A percentile compares a stretch with the other conserved stretches of the same genome.
Evolutionary conservation across 2,329 filamentous ascomycete genomes (phyloP).

Genomic region (Aspergillus piperis): DNA sequence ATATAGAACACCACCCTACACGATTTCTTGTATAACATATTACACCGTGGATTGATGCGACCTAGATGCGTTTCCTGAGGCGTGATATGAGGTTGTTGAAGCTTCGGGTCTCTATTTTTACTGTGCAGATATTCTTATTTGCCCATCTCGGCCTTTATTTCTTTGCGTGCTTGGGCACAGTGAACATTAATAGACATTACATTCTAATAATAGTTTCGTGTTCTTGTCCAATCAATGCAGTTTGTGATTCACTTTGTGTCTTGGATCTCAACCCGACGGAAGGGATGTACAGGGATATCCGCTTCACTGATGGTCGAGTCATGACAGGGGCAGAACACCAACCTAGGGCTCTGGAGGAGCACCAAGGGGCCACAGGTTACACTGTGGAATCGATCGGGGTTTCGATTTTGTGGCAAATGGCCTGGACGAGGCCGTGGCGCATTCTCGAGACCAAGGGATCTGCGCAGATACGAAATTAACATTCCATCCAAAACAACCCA

Average conservation of each 20-base stretch:
- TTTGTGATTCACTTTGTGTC: not conserved
- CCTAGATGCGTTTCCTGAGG: not conserved
- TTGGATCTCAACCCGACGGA: not conserved
- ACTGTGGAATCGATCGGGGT: not conserved
- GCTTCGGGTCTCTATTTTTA: slow-evolving; percentile 3
- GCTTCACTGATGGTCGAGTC: not conserved
- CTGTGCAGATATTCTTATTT: slow-evolving; percentile 1
- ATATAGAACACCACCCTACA: slow-evolving; percentile 12
- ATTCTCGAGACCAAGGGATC: slow-evolving; percentile 11
- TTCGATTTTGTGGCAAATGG: not conserved
- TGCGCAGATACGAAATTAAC: slow-evolving; percentile 21
- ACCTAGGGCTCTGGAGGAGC: no score
- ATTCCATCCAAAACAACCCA: slow-evolving; percentile 21
- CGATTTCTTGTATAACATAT: slow-evolving; percentile 19
- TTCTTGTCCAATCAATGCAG: not conserved
- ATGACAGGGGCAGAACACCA: not conserved
- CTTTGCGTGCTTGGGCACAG: slow-evolving; percentile 7
- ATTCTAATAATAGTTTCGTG: slow-evolving; percentile 16
- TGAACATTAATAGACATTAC: slow-evolving; percentile 21
- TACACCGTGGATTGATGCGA: slow-evolving; percentile 3
- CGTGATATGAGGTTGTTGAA: not conserved
- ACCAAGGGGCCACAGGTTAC: not conserved
- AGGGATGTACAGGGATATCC: slow-evolving; percentile 5
- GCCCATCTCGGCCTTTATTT: not conserved
- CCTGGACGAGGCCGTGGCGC: not conserved